A percentile compares a stretch with the other conserved stretches of the same genome.
Conservation (phyloP, 257 asterid species). For the Lavandula angustifolia region DNA sequence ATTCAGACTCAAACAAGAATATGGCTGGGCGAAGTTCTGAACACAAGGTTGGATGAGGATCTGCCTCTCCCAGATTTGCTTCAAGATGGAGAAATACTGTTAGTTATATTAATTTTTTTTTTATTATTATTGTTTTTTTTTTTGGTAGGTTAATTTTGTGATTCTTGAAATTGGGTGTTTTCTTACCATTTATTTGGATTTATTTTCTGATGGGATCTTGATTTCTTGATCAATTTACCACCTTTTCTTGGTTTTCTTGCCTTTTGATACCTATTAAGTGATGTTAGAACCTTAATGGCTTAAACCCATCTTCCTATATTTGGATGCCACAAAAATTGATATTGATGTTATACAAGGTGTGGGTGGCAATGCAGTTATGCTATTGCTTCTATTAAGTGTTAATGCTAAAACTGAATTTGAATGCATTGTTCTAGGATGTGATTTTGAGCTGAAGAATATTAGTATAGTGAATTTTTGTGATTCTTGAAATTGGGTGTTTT, state of each 20-base stretch:
- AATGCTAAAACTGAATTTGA: constrained; percentile 3
- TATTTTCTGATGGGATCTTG: constrained; percentile 15
- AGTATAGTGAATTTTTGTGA: background rate
- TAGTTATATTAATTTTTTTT: constrained; percentile 32
- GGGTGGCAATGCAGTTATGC: background rate
- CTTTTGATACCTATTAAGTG: background rate
- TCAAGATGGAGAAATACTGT: constrained; percentile 92
- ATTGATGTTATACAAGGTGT: background rate
- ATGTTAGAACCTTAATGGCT: background rate
- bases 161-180: background rate
- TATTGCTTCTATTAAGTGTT: background rate
- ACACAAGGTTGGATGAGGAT: constrained; percentile 59
- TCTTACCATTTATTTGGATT: background rate
- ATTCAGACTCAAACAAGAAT: constrained; percentile 77
- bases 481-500: background rate
- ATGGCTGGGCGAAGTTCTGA: constrained; percentile 81
- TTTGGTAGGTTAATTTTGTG: background rate
- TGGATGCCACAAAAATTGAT: background rate
- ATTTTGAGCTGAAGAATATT: constrained; percentile 17
- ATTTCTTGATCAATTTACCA: constrained; percentile 6
- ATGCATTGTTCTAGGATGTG: background rate
- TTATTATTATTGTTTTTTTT: constrained; percentile 23
- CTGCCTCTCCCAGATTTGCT: constrained; percentile 75
- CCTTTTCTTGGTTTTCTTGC: background rate
- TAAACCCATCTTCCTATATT: background rate